Percentiles rank a stretch among this genome's conserved stretches.
Conservation (phyloP, 805 yeast species). For the Wickerhamiella vanderwaltii region DNA sequence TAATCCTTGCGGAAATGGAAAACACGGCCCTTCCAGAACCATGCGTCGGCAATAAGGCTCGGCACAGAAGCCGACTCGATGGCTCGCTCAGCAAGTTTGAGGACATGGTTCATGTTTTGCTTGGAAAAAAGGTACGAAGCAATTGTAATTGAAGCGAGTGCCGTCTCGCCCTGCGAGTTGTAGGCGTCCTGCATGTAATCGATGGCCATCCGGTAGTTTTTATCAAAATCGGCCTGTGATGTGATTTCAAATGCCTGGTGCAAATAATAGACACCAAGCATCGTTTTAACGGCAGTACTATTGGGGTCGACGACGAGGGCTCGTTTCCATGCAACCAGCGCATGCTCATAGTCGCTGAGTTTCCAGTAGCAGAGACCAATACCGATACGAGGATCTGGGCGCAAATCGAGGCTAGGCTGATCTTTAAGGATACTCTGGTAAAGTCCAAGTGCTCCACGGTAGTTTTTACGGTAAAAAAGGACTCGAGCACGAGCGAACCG, state of each 20-base stretch:
- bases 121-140: constrained; percentile 64
- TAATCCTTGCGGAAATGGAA: constrained; percentile 48
- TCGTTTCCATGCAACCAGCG: constrained; percentile 72
- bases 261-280: constrained; percentile 56
- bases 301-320: constrained; percentile 52
- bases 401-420: constrained; percentile 46
- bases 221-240: constrained; percentile 41
- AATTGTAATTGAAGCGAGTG: constrained; percentile 46
- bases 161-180: constrained; percentile 39
- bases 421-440: constrained; percentile 72
- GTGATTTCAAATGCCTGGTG: constrained; percentile 49
- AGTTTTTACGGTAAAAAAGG: constrained; percentile 58
- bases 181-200: constrained; percentile 31
- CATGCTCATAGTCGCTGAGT: constrained; percentile 64
- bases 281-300: constrained; percentile 42
- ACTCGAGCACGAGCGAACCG: constrained; percentile 76
- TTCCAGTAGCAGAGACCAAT: constrained; percentile 91
- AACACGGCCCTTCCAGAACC: constrained; percentile 80
- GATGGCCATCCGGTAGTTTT: constrained; percentile 48
- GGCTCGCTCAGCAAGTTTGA: constrained; percentile 43
- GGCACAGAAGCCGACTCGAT: constrained; percentile 32
- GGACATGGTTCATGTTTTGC: constrained; percentile 45
- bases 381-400: constrained; percentile 89
- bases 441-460: constrained; percentile 56
- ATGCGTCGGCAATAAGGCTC: constrained; percentile 44